Evolutionary conservation across 257 asterid genomes (phyloP), one percentile per base, ranked within the genome.

Genomic region (Thymus mandschuricus): DNA sequence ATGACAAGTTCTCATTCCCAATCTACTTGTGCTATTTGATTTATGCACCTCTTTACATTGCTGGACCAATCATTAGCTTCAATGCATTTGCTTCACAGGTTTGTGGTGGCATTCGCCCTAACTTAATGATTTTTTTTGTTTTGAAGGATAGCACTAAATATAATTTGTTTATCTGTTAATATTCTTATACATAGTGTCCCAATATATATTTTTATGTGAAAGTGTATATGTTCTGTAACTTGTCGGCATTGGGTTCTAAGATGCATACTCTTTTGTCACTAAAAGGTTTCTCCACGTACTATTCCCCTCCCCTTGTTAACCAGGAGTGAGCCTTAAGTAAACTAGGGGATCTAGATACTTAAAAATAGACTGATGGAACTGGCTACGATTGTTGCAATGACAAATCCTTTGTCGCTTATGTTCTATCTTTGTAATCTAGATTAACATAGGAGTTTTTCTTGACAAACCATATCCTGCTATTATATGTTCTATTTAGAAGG

Each of bases 41-140:
- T 41, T 94, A 89, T 72, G 96, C 97, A n/a, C 99, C 99, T 35
- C 97, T 94, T 59, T 94, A 94, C 79, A 83, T 94, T 79, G 97
- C 99, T 72, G 99, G 99, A 76, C 99, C 99, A 43, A 91, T 94
- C 76, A 79, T 94, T 75, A 89, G 92, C 87, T 94, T 94, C 92
- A 94, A 89, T 60, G 99, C 98, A 68, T 91, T 94, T 92, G 93
- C 87, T 79, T 84, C 98, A 7, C 99, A 94, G 97, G 99, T 94
- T 78, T 78, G 93, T 85, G 58, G 50, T 55, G 49, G 55, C 48
- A n/a, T 13, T 64, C 2, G 1, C 50, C 51, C 11, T 65, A 35
- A 46, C 48, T 38, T 35, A 30, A 31, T 5, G 44, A 33, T 21
- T 12, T 10, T 10, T 33, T 43, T 46, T 46, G 52, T 46, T 46